Conservation (phyloP, 2,329 filamentous ascomycete genomes). For the Colletotrichum somersetense region DNA sequence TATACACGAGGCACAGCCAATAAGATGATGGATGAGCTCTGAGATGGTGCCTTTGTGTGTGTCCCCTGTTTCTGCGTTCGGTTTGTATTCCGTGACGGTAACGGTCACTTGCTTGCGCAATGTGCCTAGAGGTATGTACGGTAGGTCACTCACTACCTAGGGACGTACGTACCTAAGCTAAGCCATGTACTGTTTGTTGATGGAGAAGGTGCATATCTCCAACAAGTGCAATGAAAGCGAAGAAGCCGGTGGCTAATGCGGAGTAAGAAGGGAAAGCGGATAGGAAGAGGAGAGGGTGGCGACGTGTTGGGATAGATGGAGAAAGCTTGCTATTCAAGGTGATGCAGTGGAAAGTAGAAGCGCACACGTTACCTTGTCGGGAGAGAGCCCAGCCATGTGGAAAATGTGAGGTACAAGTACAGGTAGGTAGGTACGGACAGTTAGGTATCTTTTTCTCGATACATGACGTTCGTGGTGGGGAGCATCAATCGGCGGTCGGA, state of each 20-base stretch:
- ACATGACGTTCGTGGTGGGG: slow-evolving; percentile 35
- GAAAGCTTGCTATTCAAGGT: slow-evolving; percentile 6
- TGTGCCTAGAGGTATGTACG: neutral
- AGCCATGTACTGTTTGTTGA: slow-evolving; percentile 2
- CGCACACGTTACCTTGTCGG: slow-evolving; percentile 2
- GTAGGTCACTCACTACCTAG: too few species aligned
- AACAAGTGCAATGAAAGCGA: slow-evolving; percentile 18
- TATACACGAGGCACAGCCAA: slow-evolving; percentile 4
- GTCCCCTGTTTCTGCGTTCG: slow-evolving; percentile 14
- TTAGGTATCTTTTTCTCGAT: neutral
- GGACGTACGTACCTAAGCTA: slow-evolving; percentile 37
- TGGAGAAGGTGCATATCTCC: slow-evolving; percentile 33
- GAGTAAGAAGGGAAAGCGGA: neutral
- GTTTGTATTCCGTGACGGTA: neutral
- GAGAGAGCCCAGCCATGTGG: neutral
- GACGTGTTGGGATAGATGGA: slow-evolving; percentile 8
- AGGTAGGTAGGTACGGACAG: neutral
- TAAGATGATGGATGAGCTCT: neutral
- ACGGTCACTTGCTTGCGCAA: slow-evolving; percentile 14
- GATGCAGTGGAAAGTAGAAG: slow-evolving; percentile 7
- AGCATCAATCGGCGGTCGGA: neutral
- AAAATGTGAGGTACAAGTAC: neutral
- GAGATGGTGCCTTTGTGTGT: neutral
- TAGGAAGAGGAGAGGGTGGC: neutral
- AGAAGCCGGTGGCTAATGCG: neutral